These are phyloP conservation scores for Globisporangium barbulae DNA, from an alignment of 352 stramenopile species.

Conservation along the genomic window DNA sequence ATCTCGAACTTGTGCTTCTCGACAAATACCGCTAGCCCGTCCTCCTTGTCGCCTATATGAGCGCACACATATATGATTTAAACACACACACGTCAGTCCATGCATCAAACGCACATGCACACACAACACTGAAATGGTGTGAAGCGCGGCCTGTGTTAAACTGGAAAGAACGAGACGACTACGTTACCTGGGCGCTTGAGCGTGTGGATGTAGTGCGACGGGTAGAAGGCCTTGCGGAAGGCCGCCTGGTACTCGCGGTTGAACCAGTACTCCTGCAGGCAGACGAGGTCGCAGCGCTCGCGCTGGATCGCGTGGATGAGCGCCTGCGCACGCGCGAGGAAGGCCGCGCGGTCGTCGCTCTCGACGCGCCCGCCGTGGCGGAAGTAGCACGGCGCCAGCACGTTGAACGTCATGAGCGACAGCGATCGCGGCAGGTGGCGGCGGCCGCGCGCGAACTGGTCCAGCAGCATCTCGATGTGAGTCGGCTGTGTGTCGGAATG, in stretches of 20 bases:
- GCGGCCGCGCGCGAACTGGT: slow-evolving; percentile 27
- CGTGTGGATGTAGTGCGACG: slow-evolving; percentile 68
- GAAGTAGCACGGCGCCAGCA: slow-evolving; percentile 87
- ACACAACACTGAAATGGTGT: not conserved
- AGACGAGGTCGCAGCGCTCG: slow-evolving; percentile 74
- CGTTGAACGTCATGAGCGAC: slow-evolving; percentile 87
- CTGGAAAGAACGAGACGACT: not conserved
- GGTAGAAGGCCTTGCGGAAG: slow-evolving; percentile 60
- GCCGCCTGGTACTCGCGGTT: slow-evolving; percentile 67
- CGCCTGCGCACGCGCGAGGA: slow-evolving; percentile 65
- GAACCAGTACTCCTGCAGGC: slow-evolving; percentile 87
- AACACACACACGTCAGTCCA: not conserved
- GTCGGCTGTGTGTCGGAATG: no score
- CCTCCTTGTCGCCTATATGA: slow-evolving; percentile 58
- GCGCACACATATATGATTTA: not conserved
- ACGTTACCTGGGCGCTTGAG: slow-evolving; percentile 54
- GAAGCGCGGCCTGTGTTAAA: not conserved
- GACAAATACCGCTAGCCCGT: slow-evolving; percentile 79
- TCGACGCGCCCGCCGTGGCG: slow-evolving; percentile 73
- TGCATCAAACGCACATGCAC: not conserved
- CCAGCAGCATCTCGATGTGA: slow-evolving; percentile 17
- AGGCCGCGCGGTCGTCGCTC: slow-evolving; percentile 53
- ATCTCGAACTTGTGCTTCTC: slow-evolving; percentile 74
- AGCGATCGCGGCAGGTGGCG: slow-evolving; percentile 27
- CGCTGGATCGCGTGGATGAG: slow-evolving; percentile 70